phyloP scores from a whole-genome alignment of 2,329 filamentous ascomycete genomes.

The Diaporthe longicolla region DNA sequence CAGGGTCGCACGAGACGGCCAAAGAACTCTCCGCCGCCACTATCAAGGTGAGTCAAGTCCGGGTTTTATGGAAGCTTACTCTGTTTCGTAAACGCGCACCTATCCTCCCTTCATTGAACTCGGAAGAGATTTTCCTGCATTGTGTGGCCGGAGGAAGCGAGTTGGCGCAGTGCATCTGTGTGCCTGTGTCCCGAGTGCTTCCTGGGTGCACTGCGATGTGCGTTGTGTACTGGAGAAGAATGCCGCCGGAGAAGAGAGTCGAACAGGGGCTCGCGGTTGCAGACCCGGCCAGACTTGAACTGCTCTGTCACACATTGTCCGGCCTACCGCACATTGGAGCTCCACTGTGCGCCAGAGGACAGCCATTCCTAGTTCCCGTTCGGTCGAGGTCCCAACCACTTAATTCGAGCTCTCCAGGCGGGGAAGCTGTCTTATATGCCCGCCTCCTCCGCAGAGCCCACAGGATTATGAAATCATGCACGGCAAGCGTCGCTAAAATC shows the following conservation, averaged over 20 bases:
- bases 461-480: conserved; percentile 15
- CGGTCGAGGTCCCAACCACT: conserved; percentile 30
- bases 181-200: not conserved
- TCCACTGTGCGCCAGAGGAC: conserved; percentile 23
- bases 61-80: not conserved
- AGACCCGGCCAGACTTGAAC: conserved; percentile 9
- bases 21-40: conserved; percentile 37
- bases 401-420: conserved; percentile 20
- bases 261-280: conserved; percentile 14
- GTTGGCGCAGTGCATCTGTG: conserved; percentile 21
- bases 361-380: conserved; percentile 15
- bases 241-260: not conserved
- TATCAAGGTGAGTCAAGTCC: conserved; percentile 37
- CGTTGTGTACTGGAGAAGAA: conserved; percentile 17
- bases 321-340: conserved; percentile 4
- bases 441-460: conserved; percentile 13
- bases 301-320: conserved; percentile 14
- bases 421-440: conserved; percentile 24
- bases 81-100: conserved; percentile 2
- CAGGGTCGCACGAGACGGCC: conserved; percentile 36
- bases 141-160: not conserved
- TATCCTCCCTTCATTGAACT: not conserved
- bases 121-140: not conserved
- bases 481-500: conserved; percentile 5
- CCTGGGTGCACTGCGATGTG: not conserved